phyloP scores from a whole-genome alignment of 2,329 filamentous ascomycete species.

The Epichloe aotearoae region DNA sequence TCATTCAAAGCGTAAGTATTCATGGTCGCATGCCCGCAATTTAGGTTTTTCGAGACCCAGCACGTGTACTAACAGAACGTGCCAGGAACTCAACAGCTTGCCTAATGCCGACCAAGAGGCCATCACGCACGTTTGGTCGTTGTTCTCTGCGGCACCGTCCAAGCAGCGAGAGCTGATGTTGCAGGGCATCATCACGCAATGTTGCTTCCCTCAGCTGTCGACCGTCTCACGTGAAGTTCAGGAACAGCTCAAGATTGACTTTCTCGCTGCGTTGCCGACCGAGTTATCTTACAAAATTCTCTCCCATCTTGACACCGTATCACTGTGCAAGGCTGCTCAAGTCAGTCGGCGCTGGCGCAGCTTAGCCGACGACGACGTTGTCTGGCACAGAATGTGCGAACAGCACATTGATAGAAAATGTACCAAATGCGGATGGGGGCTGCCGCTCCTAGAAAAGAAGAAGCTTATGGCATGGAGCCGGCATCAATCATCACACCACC shows the following conservation, averaged over 20 bases:
- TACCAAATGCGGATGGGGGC: slow-evolving; percentile 88
- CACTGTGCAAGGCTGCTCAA: slow-evolving; percentile 88
- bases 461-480: slow-evolving; percentile 75
- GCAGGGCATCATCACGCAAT: slow-evolving; percentile 89
- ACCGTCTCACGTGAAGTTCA: slow-evolving; percentile 82
- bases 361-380: slow-evolving; percentile 90
- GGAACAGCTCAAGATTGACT: slow-evolving; percentile 96
- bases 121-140: slow-evolving; percentile 93
- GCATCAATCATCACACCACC: slow-evolving; percentile 39
- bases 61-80: slow-evolving; percentile 2
- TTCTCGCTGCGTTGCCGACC: slow-evolving; percentile 72
- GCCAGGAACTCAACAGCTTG: slow-evolving; percentile 65
- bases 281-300: slow-evolving; percentile 92
- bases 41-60: background rate
- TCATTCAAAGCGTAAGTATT: slow-evolving; percentile 65
- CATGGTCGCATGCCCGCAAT: background rate
- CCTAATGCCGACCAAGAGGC: slow-evolving; percentile 81
- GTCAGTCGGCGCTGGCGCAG: slow-evolving; percentile 81
- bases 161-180: slow-evolving; percentile 95
- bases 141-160: slow-evolving; percentile 88
- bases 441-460: slow-evolving; percentile 82
- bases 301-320: slow-evolving; percentile 83
- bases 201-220: slow-evolving; percentile 93
- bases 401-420: slow-evolving; percentile 92
- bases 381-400: slow-evolving; percentile 96